phyloP scores from a whole-genome alignment of 176 grass and related monocot genomes.

The Saccharum spontaneum region DNA sequence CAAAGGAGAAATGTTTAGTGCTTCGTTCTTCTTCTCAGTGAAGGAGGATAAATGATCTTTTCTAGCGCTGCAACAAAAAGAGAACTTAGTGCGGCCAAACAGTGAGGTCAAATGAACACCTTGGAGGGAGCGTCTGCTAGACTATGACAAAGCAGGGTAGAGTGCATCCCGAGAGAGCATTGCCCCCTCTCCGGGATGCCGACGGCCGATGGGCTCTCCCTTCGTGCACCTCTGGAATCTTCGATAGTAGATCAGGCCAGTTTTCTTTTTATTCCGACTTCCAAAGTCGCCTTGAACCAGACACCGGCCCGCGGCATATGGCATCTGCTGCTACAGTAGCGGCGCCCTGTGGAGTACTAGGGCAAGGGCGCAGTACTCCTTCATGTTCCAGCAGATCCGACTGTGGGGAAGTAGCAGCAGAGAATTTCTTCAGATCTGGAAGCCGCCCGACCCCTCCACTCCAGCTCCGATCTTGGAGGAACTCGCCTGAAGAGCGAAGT shows the following conservation, averaged over 20 bases:
- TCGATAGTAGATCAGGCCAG: not conserved
- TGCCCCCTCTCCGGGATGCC: not conserved
- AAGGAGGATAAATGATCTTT: not conserved
- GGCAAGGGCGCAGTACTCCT: too few species aligned
- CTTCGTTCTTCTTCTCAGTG: not conserved
- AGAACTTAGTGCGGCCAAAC: not conserved
- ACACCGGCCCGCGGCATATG: too few species aligned
- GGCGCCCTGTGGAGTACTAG: too few species aligned
- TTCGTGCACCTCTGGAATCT: constrained; percentile 17
- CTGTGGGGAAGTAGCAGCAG: too few species aligned
- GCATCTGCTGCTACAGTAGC: too few species aligned
- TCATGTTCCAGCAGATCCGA: too few species aligned
- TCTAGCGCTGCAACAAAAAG: not conserved
- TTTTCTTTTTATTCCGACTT: too few species aligned
- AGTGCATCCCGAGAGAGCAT: constrained; percentile 17
- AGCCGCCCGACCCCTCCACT: too few species aligned
- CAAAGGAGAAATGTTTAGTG: not conserved
- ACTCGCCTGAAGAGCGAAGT: too few species aligned
- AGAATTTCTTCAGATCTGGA: too few species aligned
- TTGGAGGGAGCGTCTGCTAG: constrained; percentile 15
- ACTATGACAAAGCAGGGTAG: not conserved
- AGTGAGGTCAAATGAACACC: constrained; percentile 34
- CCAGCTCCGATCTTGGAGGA: too few species aligned
- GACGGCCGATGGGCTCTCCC: not conserved
- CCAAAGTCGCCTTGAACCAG: too few species aligned